Percentiles rank a stretch among this genome's conserved stretches.
Evolutionary conservation across 306 rosid species (phyloP).

Genomic region (Luffa acutangula): DNA sequence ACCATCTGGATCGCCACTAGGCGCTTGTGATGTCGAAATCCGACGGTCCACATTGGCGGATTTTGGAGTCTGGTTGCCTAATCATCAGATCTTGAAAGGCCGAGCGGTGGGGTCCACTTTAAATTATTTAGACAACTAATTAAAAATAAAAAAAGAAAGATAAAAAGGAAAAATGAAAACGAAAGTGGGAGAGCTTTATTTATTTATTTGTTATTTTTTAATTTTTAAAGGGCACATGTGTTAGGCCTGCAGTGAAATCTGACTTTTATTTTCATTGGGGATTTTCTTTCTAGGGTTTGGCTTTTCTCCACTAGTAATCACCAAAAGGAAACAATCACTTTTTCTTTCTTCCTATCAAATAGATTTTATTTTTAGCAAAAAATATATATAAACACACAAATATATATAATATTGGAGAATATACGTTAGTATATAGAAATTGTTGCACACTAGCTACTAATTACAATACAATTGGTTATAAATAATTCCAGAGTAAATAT

Average conservation of each 20-base stretch:
- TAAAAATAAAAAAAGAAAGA: not conserved
- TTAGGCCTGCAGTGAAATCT: conserved; percentile 4
- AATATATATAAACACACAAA: too few species aligned
- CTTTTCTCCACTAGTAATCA: not conserved
- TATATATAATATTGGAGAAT: too few species aligned
- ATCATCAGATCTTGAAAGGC: conserved; percentile 6
- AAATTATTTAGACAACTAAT: not conserved
- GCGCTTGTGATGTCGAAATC: not conserved
- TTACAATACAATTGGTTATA: too few species aligned
- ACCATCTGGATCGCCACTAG: not conserved
- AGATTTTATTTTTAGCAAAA: not conserved
- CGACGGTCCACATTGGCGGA: conserved; percentile 6
- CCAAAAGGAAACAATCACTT: not conserved
- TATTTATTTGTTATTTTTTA: not conserved
- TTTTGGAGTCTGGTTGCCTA: not conserved
- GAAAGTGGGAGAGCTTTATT: not conserved
- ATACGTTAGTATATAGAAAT: too few species aligned
- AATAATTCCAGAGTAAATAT: too few species aligned
- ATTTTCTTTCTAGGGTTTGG: not conserved
- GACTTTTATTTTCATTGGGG: not conserved
- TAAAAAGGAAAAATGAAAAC: not conserved
- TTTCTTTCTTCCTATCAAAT: not conserved
- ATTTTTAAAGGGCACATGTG: not conserved
- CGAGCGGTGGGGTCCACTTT: not conserved
- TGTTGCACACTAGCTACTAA: too few species aligned